Base-by-base conservation (phyloP, 495 filamentous ascomycete species). In the Cladorrhinum samala region DNA sequence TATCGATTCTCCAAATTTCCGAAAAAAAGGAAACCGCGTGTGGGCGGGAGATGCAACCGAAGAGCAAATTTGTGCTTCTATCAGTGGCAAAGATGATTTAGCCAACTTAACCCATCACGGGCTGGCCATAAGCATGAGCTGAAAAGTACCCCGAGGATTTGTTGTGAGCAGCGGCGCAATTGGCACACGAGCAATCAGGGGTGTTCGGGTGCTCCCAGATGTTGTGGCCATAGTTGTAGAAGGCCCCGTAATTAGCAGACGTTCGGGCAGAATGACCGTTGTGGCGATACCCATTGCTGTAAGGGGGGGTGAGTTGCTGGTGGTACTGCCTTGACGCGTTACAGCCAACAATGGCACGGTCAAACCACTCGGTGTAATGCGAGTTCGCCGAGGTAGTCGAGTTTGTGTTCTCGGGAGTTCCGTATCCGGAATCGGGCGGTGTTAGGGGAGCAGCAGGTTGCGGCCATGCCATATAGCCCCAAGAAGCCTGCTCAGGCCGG, bases 101-200 rank as follows among this genome's bases (percentile, higher is more conserved):
- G 38, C 17, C 47, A 44, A 3, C 37, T 72, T 72, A 86, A 20
- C 80, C 83, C 56, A 78, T 79, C 19, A 86, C 83, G 19, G 87
- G 73, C 67, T 87, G 86, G 17, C 83, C 68, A 58, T 83, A 89
- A 42, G 73, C 72, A 45, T 76, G 77, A 44, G 76, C 71, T 63
- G 79, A 79, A 61, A 89, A 82, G 63, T 90, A 88, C 16, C 79
- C 68, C 33, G 82, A 78, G 24, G 83, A 65, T 52, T 84, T 79
- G 54, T 80, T 63, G 49, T 65, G 83, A 16, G 59, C 39, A 21
- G 63, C 62, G 16, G 73, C 69, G 67, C 88, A 92, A 49, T 82
- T 79, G 44, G 72, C 64, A 65, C 88, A 93, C 53, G 73, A 77
- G 64, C 87, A 93, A 17, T 84, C 87, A 24, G 77, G 76, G 42